Conservation (phyloP, 306 rosid genomes). For the Bauhinia variegata region DNA sequence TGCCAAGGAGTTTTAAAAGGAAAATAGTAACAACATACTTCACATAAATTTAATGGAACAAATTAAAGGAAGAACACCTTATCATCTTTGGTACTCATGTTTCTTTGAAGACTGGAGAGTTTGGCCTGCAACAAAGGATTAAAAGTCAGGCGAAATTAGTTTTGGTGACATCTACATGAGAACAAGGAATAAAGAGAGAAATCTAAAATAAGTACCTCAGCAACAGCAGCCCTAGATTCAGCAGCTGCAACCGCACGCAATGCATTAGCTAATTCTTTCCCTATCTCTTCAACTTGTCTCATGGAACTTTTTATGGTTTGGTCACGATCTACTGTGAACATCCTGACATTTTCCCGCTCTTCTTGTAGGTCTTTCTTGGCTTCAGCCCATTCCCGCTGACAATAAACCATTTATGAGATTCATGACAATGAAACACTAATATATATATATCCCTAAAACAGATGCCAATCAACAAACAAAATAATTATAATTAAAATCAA, state of each 20-base stretch:
- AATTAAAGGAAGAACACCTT: conserved; percentile 51
- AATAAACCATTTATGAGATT: conserved; percentile 13
- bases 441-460: not conserved
- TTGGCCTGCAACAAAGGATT: conserved; percentile 57
- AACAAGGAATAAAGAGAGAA: not conserved
- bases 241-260: conserved; percentile 71
- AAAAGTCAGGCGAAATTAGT: not conserved
- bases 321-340: conserved; percentile 67
- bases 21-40: conserved; percentile 1
- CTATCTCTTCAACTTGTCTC: conserved; percentile 84
- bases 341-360: conserved; percentile 70
- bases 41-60: conserved; percentile 8
- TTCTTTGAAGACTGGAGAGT: conserved; percentile 65
- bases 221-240: conserved; percentile 80
- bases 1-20: not conserved
- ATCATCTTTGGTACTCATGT: conserved; percentile 46
- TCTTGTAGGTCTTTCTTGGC: conserved; percentile 85
- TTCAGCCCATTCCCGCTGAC: conserved; percentile 96
- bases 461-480: not conserved
- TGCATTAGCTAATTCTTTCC: conserved; percentile 75
- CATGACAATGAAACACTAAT: not conserved
- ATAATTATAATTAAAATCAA: not conserved
- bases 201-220: conserved; percentile 62
- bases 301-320: conserved; percentile 63
- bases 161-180: not conserved